Evolutionary conservation across 176 grass and related monocot genomes (phyloP).

Genomic region (Musa beccarii): DNA sequence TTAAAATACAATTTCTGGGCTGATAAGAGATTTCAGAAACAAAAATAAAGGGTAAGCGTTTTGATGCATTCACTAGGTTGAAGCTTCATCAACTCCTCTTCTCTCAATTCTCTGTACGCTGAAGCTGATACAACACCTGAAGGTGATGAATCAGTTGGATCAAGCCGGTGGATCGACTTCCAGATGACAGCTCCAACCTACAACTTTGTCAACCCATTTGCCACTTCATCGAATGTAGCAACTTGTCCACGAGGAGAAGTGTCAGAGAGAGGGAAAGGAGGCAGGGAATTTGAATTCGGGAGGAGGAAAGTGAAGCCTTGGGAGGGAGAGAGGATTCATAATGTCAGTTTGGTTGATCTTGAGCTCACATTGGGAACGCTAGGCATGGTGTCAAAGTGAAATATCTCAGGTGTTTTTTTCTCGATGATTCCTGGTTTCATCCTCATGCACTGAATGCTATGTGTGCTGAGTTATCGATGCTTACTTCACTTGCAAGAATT

Average conservation of each 20-base stretch:
- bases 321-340: slow-evolving; percentile 86
- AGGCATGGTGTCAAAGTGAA: no score
- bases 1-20: no score
- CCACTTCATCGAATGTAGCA: slow-evolving; percentile 24
- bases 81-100: no score
- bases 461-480: no score
- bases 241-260: slow-evolving; percentile 23
- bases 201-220: slow-evolving; percentile 53
- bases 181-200: slow-evolving; percentile 71
- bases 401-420: no score
- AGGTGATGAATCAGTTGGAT: slow-evolving; percentile 75
- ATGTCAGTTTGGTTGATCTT: slow-evolving; percentile 69
- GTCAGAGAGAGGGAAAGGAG: slow-evolving; percentile 10
- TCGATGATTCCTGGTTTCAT: no score
- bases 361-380: slow-evolving; percentile 37
- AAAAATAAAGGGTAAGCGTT: no score
- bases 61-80: no score
- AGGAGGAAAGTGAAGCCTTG: slow-evolving; percentile 59
- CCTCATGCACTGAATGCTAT: no score
- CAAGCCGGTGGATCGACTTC: slow-evolving; percentile 73
- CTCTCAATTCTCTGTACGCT: no score
- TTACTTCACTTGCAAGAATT: no score
- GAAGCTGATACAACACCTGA: slow-evolving; percentile 43
- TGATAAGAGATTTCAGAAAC: no score
- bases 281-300: slow-evolving; percentile 66